phyloP scores from a whole-genome alignment of 495 filamentous ascomycete species.

The Parathielavia hyrcaniae region DNA sequence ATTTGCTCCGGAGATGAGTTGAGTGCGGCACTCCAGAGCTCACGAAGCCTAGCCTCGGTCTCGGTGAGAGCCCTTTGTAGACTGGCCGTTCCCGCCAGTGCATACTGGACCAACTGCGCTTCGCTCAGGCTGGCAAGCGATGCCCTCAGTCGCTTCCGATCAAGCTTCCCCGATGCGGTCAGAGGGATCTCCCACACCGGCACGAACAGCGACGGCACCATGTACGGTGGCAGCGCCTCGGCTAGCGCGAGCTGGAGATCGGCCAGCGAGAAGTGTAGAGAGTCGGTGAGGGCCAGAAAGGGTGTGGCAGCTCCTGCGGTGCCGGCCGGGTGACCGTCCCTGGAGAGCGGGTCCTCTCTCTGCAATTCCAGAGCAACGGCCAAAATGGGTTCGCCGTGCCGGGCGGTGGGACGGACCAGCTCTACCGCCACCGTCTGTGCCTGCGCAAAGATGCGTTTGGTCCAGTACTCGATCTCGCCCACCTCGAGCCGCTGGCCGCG shows the following conservation, averaged over 20 bases:
- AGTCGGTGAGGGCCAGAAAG: no score
- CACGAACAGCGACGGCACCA: conserved; percentile 52
- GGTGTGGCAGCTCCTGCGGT: no score
- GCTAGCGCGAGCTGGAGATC: no score
- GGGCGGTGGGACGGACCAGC: conserved; percentile 17
- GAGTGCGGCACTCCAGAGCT: conserved; percentile 43
- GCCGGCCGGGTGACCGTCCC: conserved; percentile 4
- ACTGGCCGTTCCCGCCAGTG: conserved; percentile 1
- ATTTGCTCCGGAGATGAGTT: conserved; percentile 34
- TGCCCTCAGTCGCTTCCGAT: conserved; percentile 30
- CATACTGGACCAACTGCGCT: conserved; percentile 6
- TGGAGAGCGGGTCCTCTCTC: conserved; percentile 20
- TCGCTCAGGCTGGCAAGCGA: no score
- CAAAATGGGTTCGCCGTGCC: conserved; percentile 15
- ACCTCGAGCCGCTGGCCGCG: conserved; percentile 61
- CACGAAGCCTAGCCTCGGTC: conserved; percentile 36
- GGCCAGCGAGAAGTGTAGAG: no score
- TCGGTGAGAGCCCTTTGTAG: no score
- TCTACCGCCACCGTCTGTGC: conserved; percentile 43
- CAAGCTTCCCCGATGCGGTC: conserved; percentile 48
- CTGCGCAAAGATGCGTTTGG: no score
- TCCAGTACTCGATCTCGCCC: conserved; percentile 63
- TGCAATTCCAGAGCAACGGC: conserved; percentile 21
- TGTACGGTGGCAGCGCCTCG: conserved; percentile 36
- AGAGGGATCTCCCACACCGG: conserved; percentile 47